Evolutionary conservation across 192 early-diverging fungal species (phyloP).

Genomic region (Geosiphon pyriformis): DNA sequence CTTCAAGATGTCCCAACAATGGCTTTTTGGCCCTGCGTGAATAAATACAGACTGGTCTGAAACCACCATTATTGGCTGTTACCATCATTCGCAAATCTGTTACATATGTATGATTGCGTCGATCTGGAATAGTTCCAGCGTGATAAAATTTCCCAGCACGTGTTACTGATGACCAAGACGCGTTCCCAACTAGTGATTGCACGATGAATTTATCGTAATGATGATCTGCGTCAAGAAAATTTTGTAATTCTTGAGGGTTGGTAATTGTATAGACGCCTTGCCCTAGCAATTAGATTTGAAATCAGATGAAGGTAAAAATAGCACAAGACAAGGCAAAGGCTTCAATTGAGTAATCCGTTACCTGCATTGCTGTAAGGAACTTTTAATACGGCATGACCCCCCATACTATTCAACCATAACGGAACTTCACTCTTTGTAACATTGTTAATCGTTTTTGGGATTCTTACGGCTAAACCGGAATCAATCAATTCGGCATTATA

Average conservation of each 20-base stretch:
- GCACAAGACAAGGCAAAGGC: no score
- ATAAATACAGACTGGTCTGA: constrained; percentile 78
- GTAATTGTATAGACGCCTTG: constrained; percentile 92
- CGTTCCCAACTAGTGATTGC: constrained; percentile 81
- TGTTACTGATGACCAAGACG: constrained; percentile 72
- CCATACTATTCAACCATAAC: constrained; percentile 77
- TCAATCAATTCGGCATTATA: constrained; percentile 73
- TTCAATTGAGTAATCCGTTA: no score
- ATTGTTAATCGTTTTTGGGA: constrained; percentile 84
- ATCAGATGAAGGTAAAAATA: neutral
- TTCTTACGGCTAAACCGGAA: constrained; percentile 61
- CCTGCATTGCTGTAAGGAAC: constrained; percentile 85
- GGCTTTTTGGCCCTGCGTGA: constrained; percentile 72
- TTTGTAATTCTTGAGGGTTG: constrained; percentile 61
- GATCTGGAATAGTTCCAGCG: constrained; percentile 87
- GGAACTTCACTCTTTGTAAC: constrained; percentile 77
- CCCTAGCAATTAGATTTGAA: constrained; percentile 31
- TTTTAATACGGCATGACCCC: constrained; percentile 79
- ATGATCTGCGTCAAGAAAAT: constrained; percentile 71
- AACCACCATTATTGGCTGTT: constrained; percentile 63
- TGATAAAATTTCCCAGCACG: constrained; percentile 79
- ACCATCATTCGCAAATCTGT: constrained; percentile 85
- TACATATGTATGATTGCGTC: constrained; percentile 82
- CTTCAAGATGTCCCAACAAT: constrained; percentile 39
- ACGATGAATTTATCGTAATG: constrained; percentile 92